These are phyloP conservation scores for Phytophthora cactorum DNA, from an alignment of 352 stramenopile genomes.

Conservation along the genomic window DNA sequence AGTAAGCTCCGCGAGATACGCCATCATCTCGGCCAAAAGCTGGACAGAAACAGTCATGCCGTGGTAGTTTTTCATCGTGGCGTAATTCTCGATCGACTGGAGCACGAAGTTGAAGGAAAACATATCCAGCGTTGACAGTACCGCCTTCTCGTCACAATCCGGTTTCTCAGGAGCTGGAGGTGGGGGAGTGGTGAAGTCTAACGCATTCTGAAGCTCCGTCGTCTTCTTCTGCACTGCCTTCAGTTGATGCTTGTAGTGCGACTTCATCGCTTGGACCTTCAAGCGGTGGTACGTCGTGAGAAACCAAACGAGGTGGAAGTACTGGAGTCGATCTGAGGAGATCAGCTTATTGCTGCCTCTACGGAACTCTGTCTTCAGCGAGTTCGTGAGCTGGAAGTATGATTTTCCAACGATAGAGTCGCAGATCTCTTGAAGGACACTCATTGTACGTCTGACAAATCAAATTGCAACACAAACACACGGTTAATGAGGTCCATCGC, in stretches of 20 bases:
- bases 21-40: slow-evolving; percentile 86
- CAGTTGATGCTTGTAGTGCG: slow-evolving; percentile 62
- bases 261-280: slow-evolving; percentile 77
- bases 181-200: slow-evolving; percentile 58
- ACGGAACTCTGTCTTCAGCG: slow-evolving; percentile 88
- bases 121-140: slow-evolving; percentile 89
- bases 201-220: slow-evolving; percentile 50
- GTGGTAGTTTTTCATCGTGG: slow-evolving; percentile 78
- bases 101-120: slow-evolving; percentile 93
- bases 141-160: slow-evolving; percentile 76
- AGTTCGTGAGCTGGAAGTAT: slow-evolving; percentile 88
- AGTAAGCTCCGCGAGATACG: slow-evolving; percentile 77
- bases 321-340: slow-evolving; percentile 86
- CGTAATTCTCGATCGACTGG: slow-evolving; percentile 89
- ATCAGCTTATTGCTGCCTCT: slow-evolving; percentile 85
- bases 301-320: slow-evolving; percentile 90
- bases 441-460: slow-evolving; percentile 56
- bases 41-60: slow-evolving; percentile 85
- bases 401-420: slow-evolving; percentile 77
- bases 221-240: slow-evolving; percentile 65
- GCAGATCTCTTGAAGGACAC: slow-evolving; percentile 74
- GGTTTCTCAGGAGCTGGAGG: slow-evolving; percentile 52
- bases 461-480: slow-evolving; percentile 17
- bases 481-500: background rate
- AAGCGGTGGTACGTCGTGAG: slow-evolving; percentile 83